phyloP scores from a whole-genome alignment of 768 basidiomycete species.

The Tulasnella sp. region DNA sequence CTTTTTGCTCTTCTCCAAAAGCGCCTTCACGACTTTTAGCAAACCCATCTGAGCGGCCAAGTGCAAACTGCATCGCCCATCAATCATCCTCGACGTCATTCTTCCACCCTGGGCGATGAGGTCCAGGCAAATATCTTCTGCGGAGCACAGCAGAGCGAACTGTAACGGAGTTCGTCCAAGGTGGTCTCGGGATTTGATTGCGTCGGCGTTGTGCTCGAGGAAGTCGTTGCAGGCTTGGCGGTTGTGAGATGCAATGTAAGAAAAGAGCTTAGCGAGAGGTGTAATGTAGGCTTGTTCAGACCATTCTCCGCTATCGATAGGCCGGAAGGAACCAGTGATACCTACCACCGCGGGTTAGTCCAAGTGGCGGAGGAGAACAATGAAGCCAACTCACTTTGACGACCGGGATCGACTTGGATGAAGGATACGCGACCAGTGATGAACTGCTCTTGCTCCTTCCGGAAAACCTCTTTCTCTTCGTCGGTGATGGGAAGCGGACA shows the following conservation, averaged over 20 bases:
- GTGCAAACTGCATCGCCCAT: conserved; percentile 54
- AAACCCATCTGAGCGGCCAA: conserved; percentile 47
- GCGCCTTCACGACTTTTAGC: conserved; percentile 43
- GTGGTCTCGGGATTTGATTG: conserved; percentile 46
- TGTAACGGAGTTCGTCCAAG: conserved; percentile 59
- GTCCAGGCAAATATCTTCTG: conserved; percentile 46
- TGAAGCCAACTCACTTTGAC: conserved; percentile 44
- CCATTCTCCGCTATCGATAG: conserved; percentile 66
- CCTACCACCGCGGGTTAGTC: no score
- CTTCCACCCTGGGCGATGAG: conserved; percentile 54
- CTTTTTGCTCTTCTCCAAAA: conserved; percentile 47
- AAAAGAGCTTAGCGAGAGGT: conserved; percentile 51
- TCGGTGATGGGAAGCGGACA: conserved; percentile 55
- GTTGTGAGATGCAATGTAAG: conserved; percentile 50
- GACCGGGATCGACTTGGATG: conserved; percentile 58
- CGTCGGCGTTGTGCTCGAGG: conserved; percentile 43
- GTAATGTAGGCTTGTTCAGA: conserved; percentile 57
- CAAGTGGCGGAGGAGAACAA: no score
- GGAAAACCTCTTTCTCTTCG: conserved; percentile 52
- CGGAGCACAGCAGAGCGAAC: conserved; percentile 49
- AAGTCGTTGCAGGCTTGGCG: conserved; percentile 40
- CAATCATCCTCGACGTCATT: conserved; percentile 54
- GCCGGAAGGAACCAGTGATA: conserved; percentile 60
- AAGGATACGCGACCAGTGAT: conserved; percentile 56
- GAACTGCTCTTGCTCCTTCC: conserved; percentile 51